A percentile compares a stretch with the other conserved stretches of the same genome.
These are phyloP conservation scores for Solanum gandarillasii DNA, from an alignment of 257 asterid genomes.

Conservation along the genomic window DNA sequence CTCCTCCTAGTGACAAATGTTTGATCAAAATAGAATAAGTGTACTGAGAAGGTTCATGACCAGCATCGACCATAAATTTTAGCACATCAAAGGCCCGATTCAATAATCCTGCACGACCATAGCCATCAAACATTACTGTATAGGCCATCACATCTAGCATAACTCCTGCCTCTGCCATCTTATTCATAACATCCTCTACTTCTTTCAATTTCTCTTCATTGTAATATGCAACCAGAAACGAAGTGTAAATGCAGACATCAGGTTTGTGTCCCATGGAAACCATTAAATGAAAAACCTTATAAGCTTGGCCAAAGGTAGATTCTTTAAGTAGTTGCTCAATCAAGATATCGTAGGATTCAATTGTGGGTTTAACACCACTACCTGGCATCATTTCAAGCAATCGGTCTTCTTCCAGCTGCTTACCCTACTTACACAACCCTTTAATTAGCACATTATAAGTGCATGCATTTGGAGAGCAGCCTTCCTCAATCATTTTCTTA, in stretches of 20 bases:
- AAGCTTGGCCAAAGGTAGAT: slow-evolving; percentile 41
- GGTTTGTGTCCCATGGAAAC: slow-evolving; percentile 41
- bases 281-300: slow-evolving; percentile 35
- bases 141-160: slow-evolving; percentile 50
- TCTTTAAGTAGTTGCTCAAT: slow-evolving; percentile 56
- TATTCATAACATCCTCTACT: slow-evolving; percentile 45
- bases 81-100: slow-evolving; percentile 40
- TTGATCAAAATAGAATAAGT: slow-evolving; percentile 54
- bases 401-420: slow-evolving; percentile 31
- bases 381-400: slow-evolving; percentile 39
- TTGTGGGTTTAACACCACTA: slow-evolving; percentile 38
- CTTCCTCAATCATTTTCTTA: slow-evolving; percentile 43
- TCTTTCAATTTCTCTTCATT: slow-evolving; percentile 59
- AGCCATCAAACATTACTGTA: slow-evolving; percentile 64
- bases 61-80: slow-evolving; percentile 47
- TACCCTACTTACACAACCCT: slow-evolving; percentile 50
- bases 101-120: slow-evolving; percentile 46
- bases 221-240: slow-evolving; percentile 64
- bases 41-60: slow-evolving; percentile 52
- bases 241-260: slow-evolving; percentile 63
- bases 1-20: slow-evolving; percentile 35
- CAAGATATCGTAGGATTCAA: slow-evolving; percentile 45
- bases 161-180: slow-evolving; percentile 39
- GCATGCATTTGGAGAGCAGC: slow-evolving; percentile 34
- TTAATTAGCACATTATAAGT: slow-evolving; percentile 53